Evolutionary conservation across 495 filamentous ascomycete species (phyloP).

Genomic region (Lophiotrema nucula): DNA sequence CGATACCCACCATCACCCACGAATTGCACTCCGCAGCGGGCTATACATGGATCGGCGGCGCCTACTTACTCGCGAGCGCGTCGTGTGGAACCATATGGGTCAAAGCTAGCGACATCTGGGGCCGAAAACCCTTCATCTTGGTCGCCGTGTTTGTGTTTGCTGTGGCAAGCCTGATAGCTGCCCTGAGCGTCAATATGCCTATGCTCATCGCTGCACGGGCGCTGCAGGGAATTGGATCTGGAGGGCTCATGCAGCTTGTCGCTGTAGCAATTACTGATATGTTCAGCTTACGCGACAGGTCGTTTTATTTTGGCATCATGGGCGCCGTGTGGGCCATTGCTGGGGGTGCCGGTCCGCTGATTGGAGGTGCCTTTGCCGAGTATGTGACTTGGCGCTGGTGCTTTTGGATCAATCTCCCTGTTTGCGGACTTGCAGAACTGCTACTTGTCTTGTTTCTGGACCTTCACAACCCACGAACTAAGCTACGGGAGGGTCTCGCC

Average conservation of each 20-base stretch:
- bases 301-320: slow-evolving; percentile 12
- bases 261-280: too few species aligned
- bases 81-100: slow-evolving; percentile 19
- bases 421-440: slow-evolving; percentile 13
- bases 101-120: slow-evolving; percentile 11
- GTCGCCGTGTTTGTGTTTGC: slow-evolving; percentile 23
- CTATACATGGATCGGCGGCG: slow-evolving; percentile 23
- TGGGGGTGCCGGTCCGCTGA: slow-evolving; percentile 52
- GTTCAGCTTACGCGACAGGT: slow-evolving; percentile 10
- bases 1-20: slow-evolving; percentile 7
- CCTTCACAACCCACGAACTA: slow-evolving; percentile 15
- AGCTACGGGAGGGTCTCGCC: slow-evolving; percentile 13
- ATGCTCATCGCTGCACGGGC: slow-evolving; percentile 30
- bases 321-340: slow-evolving; percentile 16
- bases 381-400: too few species aligned
- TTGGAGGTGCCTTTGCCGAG: slow-evolving; percentile 52
- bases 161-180: slow-evolving; percentile 21
- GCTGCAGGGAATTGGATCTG: slow-evolving; percentile 14
- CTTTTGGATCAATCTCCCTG: too few species aligned
- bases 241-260: slow-evolving; percentile 6
- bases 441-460: slow-evolving; percentile 10
- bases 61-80: slow-evolving; percentile 13
- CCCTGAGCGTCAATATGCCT: slow-evolving; percentile 20
- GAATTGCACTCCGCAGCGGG: not conserved
- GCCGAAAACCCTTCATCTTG: slow-evolving; percentile 21